These are phyloP conservation scores for Rhododendron ovatum DNA, from an alignment of 148 eudicot species.

Conservation along the genomic window DNA sequence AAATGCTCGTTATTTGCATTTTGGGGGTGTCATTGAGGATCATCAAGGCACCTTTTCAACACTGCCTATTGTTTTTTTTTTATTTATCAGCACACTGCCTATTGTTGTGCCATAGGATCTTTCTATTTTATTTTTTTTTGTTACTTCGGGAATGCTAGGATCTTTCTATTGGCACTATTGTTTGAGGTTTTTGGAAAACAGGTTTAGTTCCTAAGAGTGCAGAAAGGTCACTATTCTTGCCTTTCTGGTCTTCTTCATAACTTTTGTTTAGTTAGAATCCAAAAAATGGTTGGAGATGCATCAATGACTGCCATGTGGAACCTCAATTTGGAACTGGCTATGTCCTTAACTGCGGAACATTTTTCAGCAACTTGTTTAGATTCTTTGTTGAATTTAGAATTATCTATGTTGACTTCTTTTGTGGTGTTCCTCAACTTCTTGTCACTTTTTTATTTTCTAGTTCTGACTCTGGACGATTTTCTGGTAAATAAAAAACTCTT, in stretches of 20 bases:
- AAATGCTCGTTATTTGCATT: neutral
- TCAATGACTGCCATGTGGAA: neutral
- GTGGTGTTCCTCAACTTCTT: neutral
- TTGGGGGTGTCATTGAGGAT: neutral
- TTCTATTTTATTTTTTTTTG: neutral
- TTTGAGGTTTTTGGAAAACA: neutral
- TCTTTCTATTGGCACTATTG: neutral
- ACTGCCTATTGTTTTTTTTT: neutral
- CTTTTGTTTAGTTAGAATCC: neutral
- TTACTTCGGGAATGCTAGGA: neutral
- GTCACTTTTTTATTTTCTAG: neutral
- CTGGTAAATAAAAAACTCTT: neutral
- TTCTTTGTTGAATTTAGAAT: slow-evolving; percentile 1
- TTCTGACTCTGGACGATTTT: neutral
- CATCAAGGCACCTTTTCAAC: neutral
- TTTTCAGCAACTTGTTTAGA: neutral
- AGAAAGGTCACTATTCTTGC: neutral
- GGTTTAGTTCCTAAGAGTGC: neutral
- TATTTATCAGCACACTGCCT: neutral
- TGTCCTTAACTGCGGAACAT: neutral
- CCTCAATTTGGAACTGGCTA: neutral
- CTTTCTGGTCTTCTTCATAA: neutral
- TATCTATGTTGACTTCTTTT: neutral
- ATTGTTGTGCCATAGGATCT: neutral
- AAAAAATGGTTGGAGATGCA: neutral